Conservation (phyloP, 495 filamentous ascomycete species). For the Tuber indicum region DNA sequence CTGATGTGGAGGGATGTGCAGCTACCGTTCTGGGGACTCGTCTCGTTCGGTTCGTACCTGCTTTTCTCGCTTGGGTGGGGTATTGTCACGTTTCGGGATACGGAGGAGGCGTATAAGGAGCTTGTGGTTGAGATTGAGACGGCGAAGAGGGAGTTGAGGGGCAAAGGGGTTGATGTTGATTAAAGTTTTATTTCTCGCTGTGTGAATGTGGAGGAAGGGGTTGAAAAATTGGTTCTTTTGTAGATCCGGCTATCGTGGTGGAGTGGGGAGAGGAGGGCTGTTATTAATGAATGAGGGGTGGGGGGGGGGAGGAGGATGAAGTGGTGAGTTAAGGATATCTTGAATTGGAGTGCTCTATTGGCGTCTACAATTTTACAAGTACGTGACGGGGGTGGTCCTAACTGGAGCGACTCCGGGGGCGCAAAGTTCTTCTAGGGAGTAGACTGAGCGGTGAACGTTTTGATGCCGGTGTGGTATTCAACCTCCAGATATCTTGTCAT, state of each 20-base stretch:
- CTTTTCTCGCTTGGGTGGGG: conserved; percentile 86
- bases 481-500: neutral
- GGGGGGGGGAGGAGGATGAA: neutral
- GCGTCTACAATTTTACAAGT: neutral
- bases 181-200: conserved; percentile 34
- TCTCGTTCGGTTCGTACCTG: conserved; percentile 88
- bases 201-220: neutral
- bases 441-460: neutral
- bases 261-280: neutral
- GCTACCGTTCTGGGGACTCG: conserved; percentile 88
- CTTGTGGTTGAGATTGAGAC: conserved; percentile 67
- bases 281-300: neutral
- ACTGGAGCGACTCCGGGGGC: neutral
- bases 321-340: neutral
- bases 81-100: conserved; percentile 92
- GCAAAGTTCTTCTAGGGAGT: neutral
- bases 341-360: neutral
- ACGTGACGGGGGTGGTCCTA: neutral
- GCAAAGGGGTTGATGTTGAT: conserved; percentile 68
- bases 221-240: neutral
- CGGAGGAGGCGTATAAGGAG: conserved; percentile 83
- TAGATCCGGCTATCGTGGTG: neutral
- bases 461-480: neutral
- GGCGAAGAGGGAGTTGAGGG: conserved; percentile 59
- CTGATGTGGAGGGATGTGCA: conserved; percentile 41